phyloP scores from a whole-genome alignment of 2,329 filamentous ascomycete species.

The Venturia carpophila region DNA sequence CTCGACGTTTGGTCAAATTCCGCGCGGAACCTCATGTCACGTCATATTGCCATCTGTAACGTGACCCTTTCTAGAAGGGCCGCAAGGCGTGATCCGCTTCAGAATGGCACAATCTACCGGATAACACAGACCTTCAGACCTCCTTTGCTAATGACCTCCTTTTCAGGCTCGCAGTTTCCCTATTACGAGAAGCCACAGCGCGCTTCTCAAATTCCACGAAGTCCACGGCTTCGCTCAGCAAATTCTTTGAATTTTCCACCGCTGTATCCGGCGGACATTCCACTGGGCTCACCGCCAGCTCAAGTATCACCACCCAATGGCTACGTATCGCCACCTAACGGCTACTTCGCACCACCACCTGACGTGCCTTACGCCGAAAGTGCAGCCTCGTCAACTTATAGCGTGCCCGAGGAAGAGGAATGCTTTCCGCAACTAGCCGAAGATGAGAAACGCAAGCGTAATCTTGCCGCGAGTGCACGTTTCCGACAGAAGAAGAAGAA shows the following conservation, averaged over 20 bases:
- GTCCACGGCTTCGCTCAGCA: not conserved
- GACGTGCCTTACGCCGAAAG: conserved; percentile 29
- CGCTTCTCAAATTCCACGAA: not conserved
- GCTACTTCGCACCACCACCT: conserved; percentile 21
- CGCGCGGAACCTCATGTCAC: not conserved
- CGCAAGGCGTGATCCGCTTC: not conserved
- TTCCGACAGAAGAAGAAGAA: conserved; percentile 51
- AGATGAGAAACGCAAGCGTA: conserved; percentile 47
- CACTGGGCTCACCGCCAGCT: not conserved
- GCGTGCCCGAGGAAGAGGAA: conserved; percentile 24
- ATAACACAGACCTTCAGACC: not conserved
- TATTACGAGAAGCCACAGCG: not conserved
- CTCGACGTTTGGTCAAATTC: not conserved
- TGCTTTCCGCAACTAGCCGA: conserved; percentile 34
- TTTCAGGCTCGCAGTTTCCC: not conserved
- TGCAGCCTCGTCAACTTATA: conserved; percentile 23
- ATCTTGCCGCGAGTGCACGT: conserved; percentile 44
- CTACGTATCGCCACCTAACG: conserved; percentile 2
- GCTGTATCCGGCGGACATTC: conserved; percentile 7
- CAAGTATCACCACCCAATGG: conserved; percentile 1
- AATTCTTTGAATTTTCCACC: conserved; percentile 13
- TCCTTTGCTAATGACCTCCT: not conserved
- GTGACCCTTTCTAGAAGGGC: not conserved
- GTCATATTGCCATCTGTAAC: not conserved
- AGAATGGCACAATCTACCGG: not conserved